A percentile compares a stretch with the other conserved stretches of the same genome.
phyloP scores from a whole-genome alignment of 495 filamentous ascomycete genomes.

The Immersiella caudata region DNA sequence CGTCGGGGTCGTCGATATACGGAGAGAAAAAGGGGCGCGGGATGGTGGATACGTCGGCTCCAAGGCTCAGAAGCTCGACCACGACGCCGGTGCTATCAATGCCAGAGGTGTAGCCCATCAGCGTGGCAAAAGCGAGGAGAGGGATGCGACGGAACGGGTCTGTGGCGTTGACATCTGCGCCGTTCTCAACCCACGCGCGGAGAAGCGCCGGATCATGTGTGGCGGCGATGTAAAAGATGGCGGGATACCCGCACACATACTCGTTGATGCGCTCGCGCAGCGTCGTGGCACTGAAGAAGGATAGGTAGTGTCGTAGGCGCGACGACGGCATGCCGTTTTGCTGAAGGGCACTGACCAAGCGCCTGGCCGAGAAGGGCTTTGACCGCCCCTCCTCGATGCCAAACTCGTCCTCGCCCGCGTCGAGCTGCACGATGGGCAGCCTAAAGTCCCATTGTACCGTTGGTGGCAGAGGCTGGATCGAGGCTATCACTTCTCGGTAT shows the following conservation, averaged over 20 bases:
- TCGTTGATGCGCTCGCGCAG: conserved; percentile 36
- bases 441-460: conserved; percentile 12
- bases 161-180: conserved; percentile 40
- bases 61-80: too few relatives aligned
- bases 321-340: conserved; percentile 25
- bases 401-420: conserved; percentile 7
- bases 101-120: conserved; percentile 34
- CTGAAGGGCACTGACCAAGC: conserved; percentile 34
- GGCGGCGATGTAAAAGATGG: conserved; percentile 50
- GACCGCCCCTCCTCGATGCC: not conserved
- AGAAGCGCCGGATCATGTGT: conserved; percentile 44
- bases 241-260: conserved; percentile 39
- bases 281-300: conserved; percentile 22
- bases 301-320: conserved; percentile 34
- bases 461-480: too few relatives aligned
- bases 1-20: too few relatives aligned
- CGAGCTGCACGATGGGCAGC: not conserved
- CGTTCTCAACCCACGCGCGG: conserved; percentile 39
- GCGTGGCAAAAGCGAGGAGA: conserved; percentile 50
- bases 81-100: too few relatives aligned
- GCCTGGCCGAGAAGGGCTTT: conserved; percentile 26
- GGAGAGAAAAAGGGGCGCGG: too few relatives aligned
- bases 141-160: conserved; percentile 37
- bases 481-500: too few relatives aligned
- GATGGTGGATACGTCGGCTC: too few relatives aligned